A percentile compares a stretch with the other conserved stretches of the same genome.
phyloP scores from a whole-genome alignment of 2,329 filamentous ascomycete species.

The Colletotrichum eleusines region DNA sequence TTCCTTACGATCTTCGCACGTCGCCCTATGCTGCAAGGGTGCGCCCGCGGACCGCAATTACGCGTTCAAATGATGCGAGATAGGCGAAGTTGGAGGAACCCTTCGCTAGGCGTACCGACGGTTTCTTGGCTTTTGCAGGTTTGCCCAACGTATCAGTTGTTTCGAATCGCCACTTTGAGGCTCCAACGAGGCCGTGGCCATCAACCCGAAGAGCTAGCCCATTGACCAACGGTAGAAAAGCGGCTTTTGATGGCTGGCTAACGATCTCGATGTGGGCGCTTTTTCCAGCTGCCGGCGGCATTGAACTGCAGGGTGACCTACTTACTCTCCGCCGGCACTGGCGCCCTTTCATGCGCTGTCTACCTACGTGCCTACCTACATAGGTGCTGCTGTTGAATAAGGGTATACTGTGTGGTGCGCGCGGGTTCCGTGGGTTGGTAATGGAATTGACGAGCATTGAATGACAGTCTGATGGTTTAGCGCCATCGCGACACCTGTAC shows the following conservation, averaged over 20 bases:
- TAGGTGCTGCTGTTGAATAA: background rate
- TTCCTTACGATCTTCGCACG: slow-evolving; percentile 31
- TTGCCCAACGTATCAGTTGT: background rate
- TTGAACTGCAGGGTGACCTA: slow-evolving; percentile 14
- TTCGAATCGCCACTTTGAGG: slow-evolving; percentile 1
- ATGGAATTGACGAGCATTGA: slow-evolving; percentile 10
- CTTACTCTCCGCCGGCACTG: slow-evolving; percentile 4
- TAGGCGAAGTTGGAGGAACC: slow-evolving; percentile 16
- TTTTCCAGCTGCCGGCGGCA: slow-evolving; percentile 24
- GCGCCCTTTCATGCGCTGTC: slow-evolving; percentile 13
- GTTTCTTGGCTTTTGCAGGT: slow-evolving; percentile 15
- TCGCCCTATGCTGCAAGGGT: slow-evolving; percentile 14
- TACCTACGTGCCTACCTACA: too few species aligned
- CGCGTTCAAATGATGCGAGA: background rate
- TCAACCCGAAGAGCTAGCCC: slow-evolving; percentile 29
- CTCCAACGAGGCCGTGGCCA: background rate
- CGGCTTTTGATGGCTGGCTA: slow-evolving; percentile 6
- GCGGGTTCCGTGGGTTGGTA: background rate
- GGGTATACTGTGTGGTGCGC: background rate
- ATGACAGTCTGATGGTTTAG: slow-evolving; percentile 1
- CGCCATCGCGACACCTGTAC: background rate
- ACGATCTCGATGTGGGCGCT: too few species aligned
- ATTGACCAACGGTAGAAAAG: slow-evolving; percentile 5
- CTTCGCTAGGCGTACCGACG: background rate
- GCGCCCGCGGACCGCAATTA: slow-evolving; percentile 1